A percentile compares a stretch with the other conserved stretches of the same genome.
These are phyloP conservation scores for Skeletonema tropicum DNA, from an alignment of 108 stramenopile species.

Conservation along the genomic window DNA sequence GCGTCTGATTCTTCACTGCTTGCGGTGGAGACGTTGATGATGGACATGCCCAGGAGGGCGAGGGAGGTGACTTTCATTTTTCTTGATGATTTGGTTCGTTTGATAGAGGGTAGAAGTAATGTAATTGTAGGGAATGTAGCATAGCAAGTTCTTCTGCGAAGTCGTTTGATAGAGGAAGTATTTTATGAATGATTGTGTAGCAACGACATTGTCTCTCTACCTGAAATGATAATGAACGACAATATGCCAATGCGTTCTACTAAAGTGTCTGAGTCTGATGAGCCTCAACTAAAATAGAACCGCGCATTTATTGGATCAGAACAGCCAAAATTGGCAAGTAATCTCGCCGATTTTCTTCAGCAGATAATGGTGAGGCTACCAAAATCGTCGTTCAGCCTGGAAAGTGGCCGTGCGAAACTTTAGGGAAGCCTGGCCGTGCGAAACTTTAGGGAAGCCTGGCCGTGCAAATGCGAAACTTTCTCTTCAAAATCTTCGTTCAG, in stretches of 20 bases:
- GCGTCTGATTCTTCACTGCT: neutral
- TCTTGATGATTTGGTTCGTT: neutral
- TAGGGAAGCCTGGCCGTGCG: too few species aligned
- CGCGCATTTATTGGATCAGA: too few species aligned
- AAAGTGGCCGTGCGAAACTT: too few species aligned
- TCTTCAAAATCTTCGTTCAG: too few species aligned
- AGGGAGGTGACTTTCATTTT: neutral
- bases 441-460: too few species aligned
- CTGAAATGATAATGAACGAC: too few species aligned
- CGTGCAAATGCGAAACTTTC: too few species aligned
- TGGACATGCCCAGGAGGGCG: neutral
- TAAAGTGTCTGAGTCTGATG: too few species aligned
- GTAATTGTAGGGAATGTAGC: neutral
- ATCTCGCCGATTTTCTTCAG: neutral
- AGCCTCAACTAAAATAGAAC: too few species aligned
- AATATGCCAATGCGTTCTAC: too few species aligned
- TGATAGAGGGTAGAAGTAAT: neutral
- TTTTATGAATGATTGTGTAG: neutral
- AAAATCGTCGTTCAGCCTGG: too few species aligned
- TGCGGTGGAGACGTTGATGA: neutral
- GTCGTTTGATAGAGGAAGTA: neutral
- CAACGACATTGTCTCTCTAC: too few species aligned
- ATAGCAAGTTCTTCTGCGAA: neutral
- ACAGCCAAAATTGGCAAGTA: neutral
- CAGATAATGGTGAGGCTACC: neutral